Evolutionary conservation across 345 rosid species (phyloP), one percentile per base, ranked within the genome.

Genomic region (Heritiera littoralis): DNA sequence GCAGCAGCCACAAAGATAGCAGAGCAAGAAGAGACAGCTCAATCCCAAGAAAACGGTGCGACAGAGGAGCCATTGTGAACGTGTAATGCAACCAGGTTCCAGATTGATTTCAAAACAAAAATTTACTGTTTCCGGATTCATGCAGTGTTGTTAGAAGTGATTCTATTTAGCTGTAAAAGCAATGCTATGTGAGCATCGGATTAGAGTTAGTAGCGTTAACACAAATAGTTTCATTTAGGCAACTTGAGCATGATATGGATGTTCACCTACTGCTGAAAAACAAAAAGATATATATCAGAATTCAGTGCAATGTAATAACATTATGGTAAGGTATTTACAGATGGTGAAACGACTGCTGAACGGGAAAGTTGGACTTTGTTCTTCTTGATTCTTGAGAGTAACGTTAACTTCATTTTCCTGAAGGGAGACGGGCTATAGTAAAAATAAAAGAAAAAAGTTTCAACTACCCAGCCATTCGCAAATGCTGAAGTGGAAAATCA

Each of bases 1-100:
- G 75, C 46, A 30, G 85, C 81, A 12, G 82, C 56, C 9, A 65
- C 46, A 63, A 77, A 78, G 48, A 70, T 66, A 17, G 81, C 79
- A 14, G 85, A 80, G 56, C 54, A 67, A 55, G 80, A 77, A 46
- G 74, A 35, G 74, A 59, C 55, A 35, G 73, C 11, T 48, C 75
- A 52, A 48, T 55, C 63, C 9, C 82, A 41, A 28, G 76, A 69
- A 40, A 18, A 56, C 45, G 28, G 9, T 2, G 77, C 28, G 74
- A 49, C 46, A 23, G 20, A 54, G 20, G 17, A 65, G 48, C 8
- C 41, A 14, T 18, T 23, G 20, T 80, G 70, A 79, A 72, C 7
- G n/a, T 6, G 13, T 49, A 30, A 15, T n/a, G 61, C 7, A n/a
- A 56, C 28, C 28, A n/a, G 61, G 61, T 56, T 56, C 3, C 28